Evolutionary conservation across 176 grass and related monocot species (phyloP).

Genomic region (Triticum turgidum): DNA sequence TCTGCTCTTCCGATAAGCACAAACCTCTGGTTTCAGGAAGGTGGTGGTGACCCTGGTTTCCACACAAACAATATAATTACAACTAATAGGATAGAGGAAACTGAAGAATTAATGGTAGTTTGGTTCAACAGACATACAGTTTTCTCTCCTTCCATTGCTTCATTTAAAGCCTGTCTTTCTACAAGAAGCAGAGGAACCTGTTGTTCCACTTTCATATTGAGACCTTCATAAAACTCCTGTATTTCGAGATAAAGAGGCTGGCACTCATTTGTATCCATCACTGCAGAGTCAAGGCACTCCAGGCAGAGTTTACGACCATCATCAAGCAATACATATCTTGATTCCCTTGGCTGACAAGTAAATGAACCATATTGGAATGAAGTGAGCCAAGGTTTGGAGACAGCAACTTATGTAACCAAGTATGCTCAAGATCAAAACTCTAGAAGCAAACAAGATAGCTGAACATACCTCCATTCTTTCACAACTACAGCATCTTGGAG

Average conservation of each 20-base stretch:
- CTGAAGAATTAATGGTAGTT: not conserved
- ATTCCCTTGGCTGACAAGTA: constrained; percentile 72
- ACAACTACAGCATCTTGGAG: constrained; percentile 97
- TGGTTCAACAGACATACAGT: constrained; percentile 48
- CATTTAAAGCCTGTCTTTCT: constrained; percentile 96
- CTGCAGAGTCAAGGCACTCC: constrained; percentile 85
- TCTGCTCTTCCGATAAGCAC: constrained; percentile 95
- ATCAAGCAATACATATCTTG: constrained; percentile 77
- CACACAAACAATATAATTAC: constrained; percentile 31
- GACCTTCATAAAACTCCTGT: constrained; percentile 88
- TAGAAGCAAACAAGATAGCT: constrained; percentile 9
- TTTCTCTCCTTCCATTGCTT: constrained; percentile 98
- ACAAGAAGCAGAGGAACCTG: constrained; percentile 92
- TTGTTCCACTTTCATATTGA: constrained; percentile 97
- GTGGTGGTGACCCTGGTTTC: constrained; percentile 76
- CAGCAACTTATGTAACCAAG: constrained; percentile 7
- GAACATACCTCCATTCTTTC: constrained; percentile 90
- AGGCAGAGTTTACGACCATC: constrained; percentile 91
- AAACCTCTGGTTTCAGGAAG: constrained; percentile 98
- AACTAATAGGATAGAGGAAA: not conserved
- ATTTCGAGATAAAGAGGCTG: constrained; percentile 84
- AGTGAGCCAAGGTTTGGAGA: constrained; percentile 16
- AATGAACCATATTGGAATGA: constrained; percentile 39
- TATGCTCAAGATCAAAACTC: not conserved
- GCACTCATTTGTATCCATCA: constrained; percentile 92